These are phyloP conservation scores for Eimeria falciformis DNA, from an alignment of 169 alveolate species.

Conservation along the genomic window DNA sequence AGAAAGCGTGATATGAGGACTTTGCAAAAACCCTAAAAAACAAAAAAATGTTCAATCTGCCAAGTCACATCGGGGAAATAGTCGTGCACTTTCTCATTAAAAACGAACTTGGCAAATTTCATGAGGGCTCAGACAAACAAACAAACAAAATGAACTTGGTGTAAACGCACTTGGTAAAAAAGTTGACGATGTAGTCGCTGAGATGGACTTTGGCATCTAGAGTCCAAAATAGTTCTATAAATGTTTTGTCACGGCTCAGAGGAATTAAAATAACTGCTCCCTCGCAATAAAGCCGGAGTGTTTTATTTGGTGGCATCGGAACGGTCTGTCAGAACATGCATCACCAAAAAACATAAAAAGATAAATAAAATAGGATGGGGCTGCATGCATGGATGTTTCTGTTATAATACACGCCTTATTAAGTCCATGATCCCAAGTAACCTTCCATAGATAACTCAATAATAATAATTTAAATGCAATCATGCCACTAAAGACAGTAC, in stretches of 20 bases:
- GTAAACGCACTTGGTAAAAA: constrained; percentile 28
- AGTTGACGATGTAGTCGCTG: constrained; percentile 19
- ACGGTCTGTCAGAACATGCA: neutral
- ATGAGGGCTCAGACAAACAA: neutral
- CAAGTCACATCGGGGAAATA: neutral
- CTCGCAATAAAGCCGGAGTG: constrained; percentile 45
- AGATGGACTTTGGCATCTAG: constrained; percentile 40
- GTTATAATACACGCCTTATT: no score
- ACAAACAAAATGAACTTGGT: neutral
- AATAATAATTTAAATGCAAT: no score
- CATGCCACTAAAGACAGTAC: no score
- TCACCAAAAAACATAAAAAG: no score
- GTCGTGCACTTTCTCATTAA: neutral
- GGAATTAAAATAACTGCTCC: constrained; percentile 45
- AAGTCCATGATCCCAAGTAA: no score
- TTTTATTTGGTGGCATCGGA: neutral
- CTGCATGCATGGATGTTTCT: no score
- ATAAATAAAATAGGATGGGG: neutral
- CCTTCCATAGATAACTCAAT: no score
- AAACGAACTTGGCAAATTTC: neutral
- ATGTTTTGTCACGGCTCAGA: neutral
- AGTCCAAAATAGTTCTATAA: constrained; percentile 10
- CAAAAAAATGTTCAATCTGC: neutral
- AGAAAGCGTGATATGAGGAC: constrained; percentile 53
- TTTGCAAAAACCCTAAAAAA: constrained; percentile 43